These are phyloP conservation scores for Raphanus sativus DNA, from an alignment of 345 rosid genomes.

Conservation along the genomic window DNA sequence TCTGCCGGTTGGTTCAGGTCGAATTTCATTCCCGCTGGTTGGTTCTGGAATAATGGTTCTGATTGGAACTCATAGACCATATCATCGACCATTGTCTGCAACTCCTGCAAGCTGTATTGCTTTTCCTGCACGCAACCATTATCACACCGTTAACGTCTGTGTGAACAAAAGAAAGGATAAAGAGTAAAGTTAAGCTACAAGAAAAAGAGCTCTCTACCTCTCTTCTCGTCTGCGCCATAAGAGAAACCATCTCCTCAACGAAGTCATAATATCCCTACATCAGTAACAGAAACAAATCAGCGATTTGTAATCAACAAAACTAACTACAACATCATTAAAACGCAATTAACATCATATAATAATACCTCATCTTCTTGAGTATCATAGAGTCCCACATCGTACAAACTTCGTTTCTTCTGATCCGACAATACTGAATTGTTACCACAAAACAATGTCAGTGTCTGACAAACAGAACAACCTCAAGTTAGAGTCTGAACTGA, in stretches of 20 bases:
- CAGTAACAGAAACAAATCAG: neutral
- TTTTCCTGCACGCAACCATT: conserved; percentile 32
- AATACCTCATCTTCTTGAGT: conserved; percentile 63
- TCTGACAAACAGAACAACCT: neutral
- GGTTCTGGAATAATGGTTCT: conserved; percentile 28
- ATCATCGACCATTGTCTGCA: conserved; percentile 78
- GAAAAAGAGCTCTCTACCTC: conserved; percentile 49
- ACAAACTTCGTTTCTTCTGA: conserved; percentile 63
- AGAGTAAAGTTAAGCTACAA: neutral
- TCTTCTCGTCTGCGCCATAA: conserved; percentile 65
- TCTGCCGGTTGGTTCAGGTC: conserved; percentile 34
- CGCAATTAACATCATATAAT: neutral
- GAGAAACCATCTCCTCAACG: conserved; percentile 80
- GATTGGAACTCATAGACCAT: conserved; percentile 57
- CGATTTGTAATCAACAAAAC: neutral
- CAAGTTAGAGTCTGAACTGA: neutral
- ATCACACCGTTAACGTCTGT: neutral
- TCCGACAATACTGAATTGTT: conserved; percentile 63
- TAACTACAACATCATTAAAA: neutral
- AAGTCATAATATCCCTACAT: conserved; percentile 67
- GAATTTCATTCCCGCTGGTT: conserved; percentile 9
- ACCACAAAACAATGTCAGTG: conserved; percentile 22
- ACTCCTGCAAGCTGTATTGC: conserved; percentile 87
- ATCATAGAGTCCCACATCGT: conserved; percentile 86
- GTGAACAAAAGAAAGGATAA: neutral